phyloP scores from a whole-genome alignment of 2,329 filamentous ascomycete genomes.

The Stachybotrys elegans region DNA sequence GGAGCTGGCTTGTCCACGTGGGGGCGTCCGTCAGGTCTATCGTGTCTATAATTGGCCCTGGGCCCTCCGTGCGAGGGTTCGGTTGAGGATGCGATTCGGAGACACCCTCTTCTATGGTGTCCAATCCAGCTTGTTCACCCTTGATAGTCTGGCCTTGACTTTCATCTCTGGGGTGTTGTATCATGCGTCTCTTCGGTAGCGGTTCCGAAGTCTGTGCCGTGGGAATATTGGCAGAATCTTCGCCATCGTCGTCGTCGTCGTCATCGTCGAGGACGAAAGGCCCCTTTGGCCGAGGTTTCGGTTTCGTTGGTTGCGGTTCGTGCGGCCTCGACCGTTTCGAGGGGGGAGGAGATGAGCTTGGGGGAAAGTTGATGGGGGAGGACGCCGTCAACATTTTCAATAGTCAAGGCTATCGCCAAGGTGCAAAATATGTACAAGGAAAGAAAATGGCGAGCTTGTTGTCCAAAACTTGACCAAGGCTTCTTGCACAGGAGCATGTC shows the following conservation, averaged over 20 bases:
- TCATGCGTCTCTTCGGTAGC: conserved; percentile 25
- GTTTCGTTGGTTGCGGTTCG: conserved; percentile 25
- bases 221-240: background rate
- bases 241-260: conserved; percentile 25
- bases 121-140: background rate
- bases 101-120: no score
- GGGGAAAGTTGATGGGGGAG: conserved; percentile 52
- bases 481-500: background rate
- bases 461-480: background rate
- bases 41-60: no score
- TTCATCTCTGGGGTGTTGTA: conserved; percentile 16
- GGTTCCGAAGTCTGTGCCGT: conserved; percentile 8
- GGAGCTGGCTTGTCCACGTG: conserved; percentile 13
- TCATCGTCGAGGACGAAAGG: conserved; percentile 35
- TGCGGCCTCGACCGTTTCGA: conserved; percentile 32
- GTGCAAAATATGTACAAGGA: no score
- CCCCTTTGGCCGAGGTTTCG: conserved; percentile 28
- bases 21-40: no score
- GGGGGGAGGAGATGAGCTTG: conserved; percentile 37
- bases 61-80: no score
- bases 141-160: background rate
- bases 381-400: conserved; percentile 57
- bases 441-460: no score
- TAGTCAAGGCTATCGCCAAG: no score
- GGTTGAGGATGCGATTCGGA: no score